phyloP scores from a whole-genome alignment of 2,329 filamentous ascomycete genomes.

The Neofusicoccum sp. region DNA sequence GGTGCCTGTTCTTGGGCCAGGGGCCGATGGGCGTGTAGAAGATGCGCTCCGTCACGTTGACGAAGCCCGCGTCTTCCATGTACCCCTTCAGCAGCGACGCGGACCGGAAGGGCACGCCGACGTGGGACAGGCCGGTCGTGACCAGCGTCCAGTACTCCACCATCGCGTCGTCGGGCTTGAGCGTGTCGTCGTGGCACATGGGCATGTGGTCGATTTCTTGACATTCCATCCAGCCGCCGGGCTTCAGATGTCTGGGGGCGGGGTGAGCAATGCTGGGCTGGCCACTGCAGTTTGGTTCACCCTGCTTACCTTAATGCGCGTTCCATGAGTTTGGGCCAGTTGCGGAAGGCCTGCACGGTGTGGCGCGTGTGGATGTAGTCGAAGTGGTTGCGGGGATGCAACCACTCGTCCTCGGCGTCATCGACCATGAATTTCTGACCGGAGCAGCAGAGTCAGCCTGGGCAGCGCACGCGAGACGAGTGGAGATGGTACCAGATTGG shows the following conservation, averaged over 20 bases:
- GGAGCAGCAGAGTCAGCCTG: neutral
- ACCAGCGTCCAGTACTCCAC: constrained; percentile 50
- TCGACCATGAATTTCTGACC: constrained; percentile 55
- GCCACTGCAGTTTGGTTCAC: too few relatives aligned
- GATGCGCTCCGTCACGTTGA: constrained; percentile 51
- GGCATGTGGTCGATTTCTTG: constrained; percentile 56
- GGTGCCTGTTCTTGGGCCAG: constrained; percentile 47
- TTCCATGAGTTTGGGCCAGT: constrained; percentile 51
- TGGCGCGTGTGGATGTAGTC: constrained; percentile 61
- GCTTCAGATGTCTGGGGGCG: constrained; percentile 48
- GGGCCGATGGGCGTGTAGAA: constrained; percentile 56
- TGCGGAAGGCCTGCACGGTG: constrained; percentile 50
- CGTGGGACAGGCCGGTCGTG: constrained; percentile 42
- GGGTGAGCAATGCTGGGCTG: neutral
- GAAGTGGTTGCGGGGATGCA: constrained; percentile 54
- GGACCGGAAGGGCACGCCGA: constrained; percentile 43
- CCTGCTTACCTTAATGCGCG: constrained; percentile 42
- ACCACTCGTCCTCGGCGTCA: constrained; percentile 58
- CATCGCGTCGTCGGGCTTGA: constrained; percentile 44
- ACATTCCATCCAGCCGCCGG: constrained; percentile 56
- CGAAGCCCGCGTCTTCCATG: constrained; percentile 53
- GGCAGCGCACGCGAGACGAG: neutral
- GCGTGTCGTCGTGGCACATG: constrained; percentile 42
- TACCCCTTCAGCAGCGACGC: constrained; percentile 36
- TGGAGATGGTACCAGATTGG: constrained; percentile 45